Evolutionary conservation across 2,329 filamentous ascomycete genomes (phyloP), one percentile per base, ranked within the genome.

Genomic region (Clarireedia hainanense): DNA sequence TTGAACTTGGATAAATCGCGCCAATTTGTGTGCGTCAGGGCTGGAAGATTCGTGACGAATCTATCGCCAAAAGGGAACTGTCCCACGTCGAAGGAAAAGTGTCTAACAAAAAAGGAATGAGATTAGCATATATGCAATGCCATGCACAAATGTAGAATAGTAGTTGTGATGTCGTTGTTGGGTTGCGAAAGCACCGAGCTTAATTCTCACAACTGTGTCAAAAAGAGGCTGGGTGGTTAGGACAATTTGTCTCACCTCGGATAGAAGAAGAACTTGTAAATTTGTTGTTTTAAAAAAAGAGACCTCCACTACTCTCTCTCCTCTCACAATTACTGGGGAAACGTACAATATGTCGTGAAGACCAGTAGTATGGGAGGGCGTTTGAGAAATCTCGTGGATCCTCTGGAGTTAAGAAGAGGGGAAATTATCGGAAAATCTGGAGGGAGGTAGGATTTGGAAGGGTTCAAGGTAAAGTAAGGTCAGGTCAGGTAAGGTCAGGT

Each of bases 221-320:
- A 59, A 62, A 56, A 60, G 63, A 63, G 61, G 64, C 63, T 63
- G 60, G 60, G 37, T 15, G 40, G 23, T 42, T 34, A 51, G 58
- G 57, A 47, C 10, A 50, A 30, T 55, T 47, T 62, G 61, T 66
- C 66, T 66, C 58, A 67, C 65, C 64, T 66, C 60, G 60, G 59
- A 61, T 55, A 20, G 60, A 47, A 63, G 57, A 58, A 54, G 50
- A 58, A 59, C 57, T 39, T 52, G 50, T 52, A 47, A 39, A 36
- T 39, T 37, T 36, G 30, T 15, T 20, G 48, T 40, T 20, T 20
- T 23, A 14, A 40, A 50, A 50, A 17, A 40, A 50, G 10, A 27
- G 23, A 50, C 52, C 52, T 55, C 52, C 52, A 50, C 46, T 50
- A 23, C 52, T 43, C 52, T 50, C 55, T 39, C 49, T 52, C 59